These are phyloP conservation scores for Pholiota adiposa DNA, from an alignment of 1,284 basidiomycete genomes.

Conservation along the genomic window DNA sequence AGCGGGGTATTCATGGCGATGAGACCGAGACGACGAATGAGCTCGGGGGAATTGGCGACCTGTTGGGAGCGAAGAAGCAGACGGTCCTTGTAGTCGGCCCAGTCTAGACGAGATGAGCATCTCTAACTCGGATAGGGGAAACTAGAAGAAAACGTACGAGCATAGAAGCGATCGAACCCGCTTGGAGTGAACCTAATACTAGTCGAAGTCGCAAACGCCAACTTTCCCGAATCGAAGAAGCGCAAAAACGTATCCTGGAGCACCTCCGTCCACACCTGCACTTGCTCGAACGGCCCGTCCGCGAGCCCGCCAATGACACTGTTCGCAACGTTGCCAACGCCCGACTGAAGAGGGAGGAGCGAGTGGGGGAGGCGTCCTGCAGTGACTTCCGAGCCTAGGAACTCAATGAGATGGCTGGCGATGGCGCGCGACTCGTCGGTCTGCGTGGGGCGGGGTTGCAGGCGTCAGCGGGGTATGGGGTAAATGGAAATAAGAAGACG, in stretches of 20 bases:
- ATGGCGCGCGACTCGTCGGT: conserved; percentile 45
- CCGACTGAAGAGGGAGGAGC: conserved; percentile 52
- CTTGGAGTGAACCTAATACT: conserved; percentile 51
- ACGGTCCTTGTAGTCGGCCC: conserved; percentile 51
- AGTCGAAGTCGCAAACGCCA: conserved; percentile 55
- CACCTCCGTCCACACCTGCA: conserved; percentile 58
- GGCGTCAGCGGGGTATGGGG: neutral
- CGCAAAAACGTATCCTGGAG: conserved; percentile 51
- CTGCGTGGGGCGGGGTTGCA: too few species aligned
- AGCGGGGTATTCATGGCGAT: conserved; percentile 59
- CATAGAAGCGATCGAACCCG: conserved; percentile 50
- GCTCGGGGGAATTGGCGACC: conserved; percentile 56
- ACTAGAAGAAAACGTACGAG: conserved; percentile 30
- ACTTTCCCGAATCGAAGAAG: conserved; percentile 53
- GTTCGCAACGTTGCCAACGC: conserved; percentile 58
- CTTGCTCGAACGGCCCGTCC: conserved; percentile 50
- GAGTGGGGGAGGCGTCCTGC: conserved; percentile 48
- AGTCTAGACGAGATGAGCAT: conserved; percentile 33
- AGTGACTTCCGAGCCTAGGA: conserved; percentile 49
- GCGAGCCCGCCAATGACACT: conserved; percentile 55
- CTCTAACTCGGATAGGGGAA: too few species aligned
- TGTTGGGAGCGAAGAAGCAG: conserved; percentile 57
- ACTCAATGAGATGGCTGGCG: conserved; percentile 51
- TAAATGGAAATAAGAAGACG: neutral
- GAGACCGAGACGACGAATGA: conserved; percentile 51